Percentiles rank a stretch among this genome's conserved stretches.
Conservation (phyloP, 2,329 filamentous ascomycete species). For the Zymoseptoria tritici region DNA sequence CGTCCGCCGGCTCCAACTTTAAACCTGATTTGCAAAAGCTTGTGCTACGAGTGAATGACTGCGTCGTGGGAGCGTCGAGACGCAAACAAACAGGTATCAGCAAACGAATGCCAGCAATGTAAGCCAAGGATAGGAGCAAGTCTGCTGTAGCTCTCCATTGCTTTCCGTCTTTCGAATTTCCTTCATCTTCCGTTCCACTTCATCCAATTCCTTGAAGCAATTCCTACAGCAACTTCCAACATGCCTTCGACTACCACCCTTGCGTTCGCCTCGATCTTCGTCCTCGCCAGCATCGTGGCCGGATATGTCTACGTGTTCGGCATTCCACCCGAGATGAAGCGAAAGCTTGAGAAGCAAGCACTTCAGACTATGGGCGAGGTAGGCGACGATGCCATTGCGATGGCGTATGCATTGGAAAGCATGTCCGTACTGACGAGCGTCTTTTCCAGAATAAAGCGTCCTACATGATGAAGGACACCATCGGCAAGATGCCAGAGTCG, state of each 20-base stretch:
- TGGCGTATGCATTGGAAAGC: too few relatives aligned
- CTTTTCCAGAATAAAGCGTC: slow-evolving; percentile 41
- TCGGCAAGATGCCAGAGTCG: slow-evolving; percentile 25
- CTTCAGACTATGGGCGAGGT: slow-evolving; percentile 45
- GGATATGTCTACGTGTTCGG: slow-evolving; percentile 42
- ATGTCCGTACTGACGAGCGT: too few relatives aligned
- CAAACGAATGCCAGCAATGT: neutral
- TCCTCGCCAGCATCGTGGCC: slow-evolving; percentile 30
- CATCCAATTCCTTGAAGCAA: neutral
- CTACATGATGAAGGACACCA: slow-evolving; percentile 27
- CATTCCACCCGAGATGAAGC: slow-evolving; percentile 41
- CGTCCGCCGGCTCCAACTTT: neutral
- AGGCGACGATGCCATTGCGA: too few relatives aligned
- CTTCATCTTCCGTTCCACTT: neutral
- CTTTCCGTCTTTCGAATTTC: neutral
- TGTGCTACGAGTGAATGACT: neutral
- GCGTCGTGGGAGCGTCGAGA: neutral
- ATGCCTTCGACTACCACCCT: slow-evolving; percentile 21
- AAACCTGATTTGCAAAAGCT: neutral
- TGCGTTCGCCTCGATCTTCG: slow-evolving; percentile 16
- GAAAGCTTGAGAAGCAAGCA: slow-evolving; percentile 39
- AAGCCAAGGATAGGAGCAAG: neutral
- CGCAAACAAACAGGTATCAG: neutral
- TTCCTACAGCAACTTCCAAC: neutral
- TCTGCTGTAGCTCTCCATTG: neutral